Percentiles rank a stretch among this genome's conserved stretches.
phyloP scores from a whole-genome alignment of 2,329 filamentous ascomycete genomes.

The Talaromyces sp. region DNA sequence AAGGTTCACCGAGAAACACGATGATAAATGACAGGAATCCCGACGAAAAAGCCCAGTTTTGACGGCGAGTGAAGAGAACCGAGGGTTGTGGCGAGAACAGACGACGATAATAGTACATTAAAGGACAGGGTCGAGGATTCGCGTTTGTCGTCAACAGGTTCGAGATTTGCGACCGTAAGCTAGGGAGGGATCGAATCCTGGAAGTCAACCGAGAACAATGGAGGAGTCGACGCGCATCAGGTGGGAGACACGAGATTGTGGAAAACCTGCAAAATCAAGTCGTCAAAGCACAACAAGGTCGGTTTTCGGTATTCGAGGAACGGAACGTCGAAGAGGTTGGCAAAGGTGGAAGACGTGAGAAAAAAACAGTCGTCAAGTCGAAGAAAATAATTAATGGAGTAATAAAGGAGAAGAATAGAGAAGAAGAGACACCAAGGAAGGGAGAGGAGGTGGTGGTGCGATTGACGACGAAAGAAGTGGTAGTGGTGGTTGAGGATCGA shows the following conservation, averaged over 20 bases:
- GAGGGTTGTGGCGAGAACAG: conserved; percentile 7
- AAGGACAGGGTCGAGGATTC: conserved; percentile 1
- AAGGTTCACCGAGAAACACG: neutral
- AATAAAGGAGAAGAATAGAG: conserved; percentile 17
- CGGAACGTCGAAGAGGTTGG: conserved; percentile 16
- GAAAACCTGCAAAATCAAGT: conserved; percentile 7
- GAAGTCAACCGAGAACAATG: conserved; percentile 17
- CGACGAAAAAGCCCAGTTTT: neutral
- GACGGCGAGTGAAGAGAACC: neutral
- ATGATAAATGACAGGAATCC: neutral
- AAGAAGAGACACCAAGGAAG: conserved; percentile 12
- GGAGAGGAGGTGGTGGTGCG: conserved; percentile 14
- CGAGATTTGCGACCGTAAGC: conserved; percentile 9
- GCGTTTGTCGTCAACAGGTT: conserved; percentile 12
- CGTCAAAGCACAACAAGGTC: conserved; percentile 1
- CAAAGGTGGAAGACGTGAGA: conserved; percentile 1
- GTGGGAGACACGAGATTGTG: conserved; percentile 24
- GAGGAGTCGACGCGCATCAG: conserved; percentile 22
- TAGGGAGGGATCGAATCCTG: conserved; percentile 20
- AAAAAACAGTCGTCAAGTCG: neutral
- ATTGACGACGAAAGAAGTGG: conserved; percentile 17
- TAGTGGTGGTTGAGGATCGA: neutral
- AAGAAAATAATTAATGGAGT: conserved; percentile 12
- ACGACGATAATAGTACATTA: neutral
- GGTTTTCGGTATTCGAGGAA: conserved; percentile 5